Percentiles rank a stretch among this genome's conserved stretches.
These are phyloP conservation scores for Oryza nivara DNA, from an alignment of 176 grass and related monocot species.

Conservation along the genomic window DNA sequence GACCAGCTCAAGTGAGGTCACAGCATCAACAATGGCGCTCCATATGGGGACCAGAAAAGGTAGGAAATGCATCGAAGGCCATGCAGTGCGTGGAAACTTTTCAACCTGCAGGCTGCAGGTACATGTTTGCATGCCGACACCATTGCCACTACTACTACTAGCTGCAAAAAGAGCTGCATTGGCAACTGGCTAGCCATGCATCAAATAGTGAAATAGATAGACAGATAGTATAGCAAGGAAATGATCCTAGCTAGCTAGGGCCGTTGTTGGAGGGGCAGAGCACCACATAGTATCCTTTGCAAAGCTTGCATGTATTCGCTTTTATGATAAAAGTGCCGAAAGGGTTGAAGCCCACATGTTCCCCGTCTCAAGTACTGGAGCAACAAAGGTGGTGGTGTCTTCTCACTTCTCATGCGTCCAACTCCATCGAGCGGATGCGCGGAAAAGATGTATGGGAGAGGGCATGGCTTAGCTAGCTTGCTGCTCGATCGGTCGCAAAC, in stretches of 20 bases:
- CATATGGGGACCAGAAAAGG: constrained; percentile 2
- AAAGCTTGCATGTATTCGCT: not conserved
- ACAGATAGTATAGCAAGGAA: too few species aligned
- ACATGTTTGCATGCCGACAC: not conserved
- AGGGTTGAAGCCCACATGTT: constrained; percentile 35
- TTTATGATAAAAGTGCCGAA: constrained; percentile 46
- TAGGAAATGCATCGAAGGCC: not conserved
- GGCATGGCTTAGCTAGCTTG: not conserved
- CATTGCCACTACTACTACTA: not conserved
- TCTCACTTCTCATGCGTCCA: not conserved
- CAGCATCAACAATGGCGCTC: not conserved
- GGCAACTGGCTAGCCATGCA: not conserved
- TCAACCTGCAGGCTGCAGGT: not conserved
- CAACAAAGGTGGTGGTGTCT: not conserved
- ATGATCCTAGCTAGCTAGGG: too few species aligned
- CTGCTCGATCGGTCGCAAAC: not conserved
- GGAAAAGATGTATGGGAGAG: not conserved
- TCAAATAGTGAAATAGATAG: not conserved
- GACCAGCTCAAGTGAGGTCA: not conserved
- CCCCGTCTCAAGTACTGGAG: not conserved
- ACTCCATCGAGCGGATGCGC: not conserved
- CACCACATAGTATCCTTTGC: too few species aligned
- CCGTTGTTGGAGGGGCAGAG: constrained; percentile 7
- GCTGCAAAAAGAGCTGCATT: not conserved
- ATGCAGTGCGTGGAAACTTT: not conserved